Percentiles rank a stretch among this genome's conserved stretches.
Evolutionary conservation across 1,284 basidiomycete genomes (phyloP).

Genomic region (Irpex rosettiformis): DNA sequence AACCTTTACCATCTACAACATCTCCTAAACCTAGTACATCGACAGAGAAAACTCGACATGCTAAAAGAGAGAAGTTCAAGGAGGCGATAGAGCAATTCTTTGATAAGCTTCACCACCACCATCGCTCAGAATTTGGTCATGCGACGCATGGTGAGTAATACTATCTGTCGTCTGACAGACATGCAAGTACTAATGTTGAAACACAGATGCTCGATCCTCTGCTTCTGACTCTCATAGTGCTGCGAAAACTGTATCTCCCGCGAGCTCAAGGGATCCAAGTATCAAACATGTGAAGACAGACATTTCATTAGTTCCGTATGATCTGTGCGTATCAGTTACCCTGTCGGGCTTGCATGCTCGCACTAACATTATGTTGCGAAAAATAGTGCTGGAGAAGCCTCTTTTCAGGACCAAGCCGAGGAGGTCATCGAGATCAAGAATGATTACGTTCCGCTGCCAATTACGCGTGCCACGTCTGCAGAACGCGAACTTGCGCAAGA

Average conservation of each 20-base stretch:
- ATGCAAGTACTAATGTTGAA: neutral
- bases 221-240: neutral
- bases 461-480: neutral
- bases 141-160: neutral
- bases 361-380: neutral
- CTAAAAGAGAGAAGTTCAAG: neutral
- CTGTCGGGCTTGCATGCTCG: neutral
- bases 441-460: neutral
- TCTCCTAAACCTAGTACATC: neutral
- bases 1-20: neutral
- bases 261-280: neutral
- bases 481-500: neutral
- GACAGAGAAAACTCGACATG: neutral
- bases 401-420: neutral
- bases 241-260: neutral
- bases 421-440: neutral
- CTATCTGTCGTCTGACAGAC: neutral
- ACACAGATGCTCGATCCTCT: neutral
- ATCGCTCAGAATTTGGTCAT: neutral
- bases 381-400: neutral
- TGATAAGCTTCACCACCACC: neutral
- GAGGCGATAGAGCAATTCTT: neutral
- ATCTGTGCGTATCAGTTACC: neutral
- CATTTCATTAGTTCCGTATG: neutral
- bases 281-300: neutral